These are phyloP conservation scores for Xanthoparmelia taractica DNA, from an alignment of 495 filamentous ascomycete species.

Conservation along the genomic window DNA sequence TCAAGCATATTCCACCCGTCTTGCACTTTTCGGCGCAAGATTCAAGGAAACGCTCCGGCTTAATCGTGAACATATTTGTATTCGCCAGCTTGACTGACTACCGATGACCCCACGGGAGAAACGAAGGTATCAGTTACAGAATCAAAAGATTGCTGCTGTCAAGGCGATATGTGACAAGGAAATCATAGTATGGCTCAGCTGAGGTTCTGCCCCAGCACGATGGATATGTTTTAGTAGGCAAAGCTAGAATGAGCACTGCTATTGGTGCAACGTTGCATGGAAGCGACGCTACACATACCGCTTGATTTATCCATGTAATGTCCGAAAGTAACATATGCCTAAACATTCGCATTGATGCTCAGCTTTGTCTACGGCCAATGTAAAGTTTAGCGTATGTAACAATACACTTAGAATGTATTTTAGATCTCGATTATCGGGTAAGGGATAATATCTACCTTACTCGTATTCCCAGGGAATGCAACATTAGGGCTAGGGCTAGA, in stretches of 20 bases:
- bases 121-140: constrained; percentile 48
- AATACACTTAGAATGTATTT: too few relatives aligned
- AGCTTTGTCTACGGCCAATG: too few relatives aligned
- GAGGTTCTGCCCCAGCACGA: background rate
- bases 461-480: too few relatives aligned
- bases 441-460: too few relatives aligned
- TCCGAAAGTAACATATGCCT: too few relatives aligned
- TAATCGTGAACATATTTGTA: constrained; percentile 69
- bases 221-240: background rate
- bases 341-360: background rate
- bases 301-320: background rate
- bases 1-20: constrained; percentile 85
- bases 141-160: constrained; percentile 45
- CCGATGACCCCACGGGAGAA: constrained; percentile 39
- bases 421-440: too few relatives aligned
- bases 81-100: constrained; percentile 52
- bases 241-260: too few relatives aligned
- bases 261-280: too few relatives aligned
- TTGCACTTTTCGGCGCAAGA: constrained; percentile 62
- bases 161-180: constrained; percentile 34
- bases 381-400: too few relatives aligned
- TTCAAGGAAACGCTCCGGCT: constrained; percentile 88
- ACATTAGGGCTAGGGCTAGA: too few relatives aligned
- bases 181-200: background rate
- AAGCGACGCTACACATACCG: background rate